These are phyloP conservation scores for Plectosphaerella cucumerina DNA, from an alignment of 2,329 filamentous ascomycete species.

Conservation along the genomic window DNA sequence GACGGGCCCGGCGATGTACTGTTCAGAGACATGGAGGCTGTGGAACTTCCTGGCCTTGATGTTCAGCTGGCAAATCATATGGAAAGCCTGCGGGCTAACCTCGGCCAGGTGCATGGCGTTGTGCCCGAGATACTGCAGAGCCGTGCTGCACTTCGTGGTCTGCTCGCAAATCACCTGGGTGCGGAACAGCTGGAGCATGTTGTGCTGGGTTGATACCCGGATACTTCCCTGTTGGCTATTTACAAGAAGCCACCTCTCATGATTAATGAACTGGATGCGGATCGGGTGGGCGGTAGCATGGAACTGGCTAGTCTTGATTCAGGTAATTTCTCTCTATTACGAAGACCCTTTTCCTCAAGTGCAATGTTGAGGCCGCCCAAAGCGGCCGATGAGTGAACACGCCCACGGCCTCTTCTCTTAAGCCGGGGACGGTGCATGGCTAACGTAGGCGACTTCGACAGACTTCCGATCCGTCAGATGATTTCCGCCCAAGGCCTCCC, in stretches of 20 bases:
- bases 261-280: background rate
- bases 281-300: too few relatives aligned
- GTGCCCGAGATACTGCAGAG: slow-evolving; percentile 43
- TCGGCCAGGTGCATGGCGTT: slow-evolving; percentile 49
- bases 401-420: background rate
- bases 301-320: too few relatives aligned
- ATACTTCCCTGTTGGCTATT: background rate
- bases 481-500: too few relatives aligned
- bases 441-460: too few relatives aligned
- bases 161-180: slow-evolving; percentile 41
- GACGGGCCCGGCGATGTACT: background rate
- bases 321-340: too few relatives aligned
- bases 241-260: slow-evolving; percentile 5
- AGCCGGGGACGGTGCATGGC: too few relatives aligned
- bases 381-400: background rate
- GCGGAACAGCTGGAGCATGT: slow-evolving; percentile 42
- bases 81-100: slow-evolving; percentile 51
- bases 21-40: slow-evolving; percentile 31
- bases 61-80: slow-evolving; percentile 50
- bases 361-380: background rate
- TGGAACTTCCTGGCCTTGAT: slow-evolving; percentile 39
- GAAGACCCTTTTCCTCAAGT: too few relatives aligned
- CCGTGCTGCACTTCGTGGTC: slow-evolving; percentile 43
- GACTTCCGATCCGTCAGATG: too few relatives aligned
- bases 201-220: slow-evolving; percentile 31